A percentile compares a stretch with the other conserved stretches of the same genome.
Conservation (phyloP, 2,329 filamentous ascomycete species). For the Fusarium newnesense region DNA sequence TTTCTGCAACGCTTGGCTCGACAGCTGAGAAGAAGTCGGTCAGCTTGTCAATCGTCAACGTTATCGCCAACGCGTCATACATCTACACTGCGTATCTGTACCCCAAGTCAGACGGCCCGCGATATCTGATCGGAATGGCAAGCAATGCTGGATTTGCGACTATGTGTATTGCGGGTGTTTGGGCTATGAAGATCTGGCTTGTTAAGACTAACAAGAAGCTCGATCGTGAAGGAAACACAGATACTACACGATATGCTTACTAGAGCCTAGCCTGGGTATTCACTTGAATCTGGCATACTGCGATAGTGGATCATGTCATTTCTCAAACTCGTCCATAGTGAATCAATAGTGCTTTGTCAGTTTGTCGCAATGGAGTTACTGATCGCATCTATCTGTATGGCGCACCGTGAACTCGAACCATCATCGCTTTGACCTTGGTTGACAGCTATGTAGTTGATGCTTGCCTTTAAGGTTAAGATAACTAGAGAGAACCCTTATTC, state of each 20-base stretch:
- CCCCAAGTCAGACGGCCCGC: constrained; percentile 52
- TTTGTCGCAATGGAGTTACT: not conserved
- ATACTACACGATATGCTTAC: constrained; percentile 33
- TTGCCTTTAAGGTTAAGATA: no score
- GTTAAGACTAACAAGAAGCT: constrained; percentile 41
- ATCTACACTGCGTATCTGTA: constrained; percentile 60
- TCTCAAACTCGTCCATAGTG: accelerated
- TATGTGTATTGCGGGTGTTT: constrained; percentile 41
- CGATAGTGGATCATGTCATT: not conserved
- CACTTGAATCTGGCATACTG: not conserved
- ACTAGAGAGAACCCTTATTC: not conserved
- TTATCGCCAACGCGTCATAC: constrained; percentile 55
- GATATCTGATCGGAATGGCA: constrained; percentile 55
- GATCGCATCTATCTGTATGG: no score
- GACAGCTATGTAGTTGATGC: no score
- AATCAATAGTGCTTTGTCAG: not conserved
- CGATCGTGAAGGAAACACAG: constrained; percentile 22
- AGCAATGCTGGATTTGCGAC: constrained; percentile 42
- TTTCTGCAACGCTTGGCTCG: constrained; percentile 53
- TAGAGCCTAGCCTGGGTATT: not conserved
- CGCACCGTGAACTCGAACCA: not conserved
- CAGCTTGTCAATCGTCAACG: constrained; percentile 55
- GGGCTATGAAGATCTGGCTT: constrained; percentile 43
- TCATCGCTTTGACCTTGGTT: accelerated
- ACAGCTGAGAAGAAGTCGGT: constrained; percentile 58